Evolutionary conservation across 2,329 filamentous ascomycete genomes (phyloP).

Genomic region (Nigrospora sphaerica): DNA sequence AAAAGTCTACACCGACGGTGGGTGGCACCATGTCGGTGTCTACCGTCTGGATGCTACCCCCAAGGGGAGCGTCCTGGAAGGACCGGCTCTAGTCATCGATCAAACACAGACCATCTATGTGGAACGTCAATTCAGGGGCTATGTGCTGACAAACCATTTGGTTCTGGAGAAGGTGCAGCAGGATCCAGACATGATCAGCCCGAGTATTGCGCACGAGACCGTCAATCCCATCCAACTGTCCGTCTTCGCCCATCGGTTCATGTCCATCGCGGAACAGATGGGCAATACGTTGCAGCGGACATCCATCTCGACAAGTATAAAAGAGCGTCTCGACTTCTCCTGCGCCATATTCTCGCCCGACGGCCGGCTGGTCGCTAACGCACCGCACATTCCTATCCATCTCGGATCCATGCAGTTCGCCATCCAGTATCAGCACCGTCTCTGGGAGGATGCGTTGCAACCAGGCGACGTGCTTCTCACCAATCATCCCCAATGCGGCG

Average conservation of each 20-base stretch:
- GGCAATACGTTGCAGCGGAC: constrained; percentile 71
- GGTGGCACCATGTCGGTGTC: constrained; percentile 17
- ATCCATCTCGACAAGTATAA: constrained; percentile 69
- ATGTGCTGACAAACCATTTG: constrained; percentile 24
- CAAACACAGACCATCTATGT: constrained; percentile 71
- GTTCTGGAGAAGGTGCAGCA: constrained; percentile 23
- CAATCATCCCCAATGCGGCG: constrained; percentile 37
- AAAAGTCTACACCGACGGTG: constrained; percentile 19
- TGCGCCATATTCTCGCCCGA: constrained; percentile 71
- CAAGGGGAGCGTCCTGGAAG: constrained; percentile 14
- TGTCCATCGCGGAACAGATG: constrained; percentile 81
- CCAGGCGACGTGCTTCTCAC: constrained; percentile 69
- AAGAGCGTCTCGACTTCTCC: constrained; percentile 74
- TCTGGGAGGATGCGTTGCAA: constrained; percentile 64
- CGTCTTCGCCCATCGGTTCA: constrained; percentile 74
- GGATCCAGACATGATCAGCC: constrained; percentile 44
- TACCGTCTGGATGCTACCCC: constrained; percentile 17
- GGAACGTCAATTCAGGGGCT: constrained; percentile 29
- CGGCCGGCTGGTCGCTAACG: constrained; percentile 65
- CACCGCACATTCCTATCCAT: constrained; percentile 69
- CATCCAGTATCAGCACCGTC: constrained; percentile 58
- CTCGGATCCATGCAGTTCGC: constrained; percentile 72
- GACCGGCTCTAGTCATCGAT: constrained; percentile 53
- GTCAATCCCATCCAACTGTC: constrained; percentile 69
- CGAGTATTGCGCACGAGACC: constrained; percentile 39